A percentile compares a stretch with the other conserved stretches of the same genome.
Conservation (phyloP, 192 early-diverging fungal genomes). For the Coemansia asiatica region DNA sequence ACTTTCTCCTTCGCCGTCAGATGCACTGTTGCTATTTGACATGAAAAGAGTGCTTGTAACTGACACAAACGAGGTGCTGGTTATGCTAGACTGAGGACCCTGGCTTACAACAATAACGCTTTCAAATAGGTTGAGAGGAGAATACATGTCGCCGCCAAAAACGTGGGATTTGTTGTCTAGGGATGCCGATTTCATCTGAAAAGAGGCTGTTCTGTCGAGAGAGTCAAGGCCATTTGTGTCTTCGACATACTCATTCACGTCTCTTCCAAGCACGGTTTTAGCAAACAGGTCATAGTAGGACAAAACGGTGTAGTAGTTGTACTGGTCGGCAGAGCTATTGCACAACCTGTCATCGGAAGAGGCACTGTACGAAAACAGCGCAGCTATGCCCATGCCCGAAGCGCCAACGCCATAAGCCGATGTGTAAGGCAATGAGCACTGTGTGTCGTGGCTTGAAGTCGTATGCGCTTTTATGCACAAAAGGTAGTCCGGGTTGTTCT, state of each 20-base stretch:
- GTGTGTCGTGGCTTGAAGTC: not conserved
- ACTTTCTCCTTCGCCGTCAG: not conserved
- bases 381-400: conserved; percentile 9
- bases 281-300: conserved; percentile 37
- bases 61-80: not conserved
- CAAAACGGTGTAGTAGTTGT: conserved; percentile 33
- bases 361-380: conserved; percentile 35
- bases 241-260: conserved; percentile 19
- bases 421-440: conserved; percentile 33
- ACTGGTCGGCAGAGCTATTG: not conserved
- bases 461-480: conserved; percentile 6
- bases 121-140: not conserved
- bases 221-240: not conserved
- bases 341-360: conserved; percentile 18
- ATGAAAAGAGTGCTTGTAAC: not conserved
- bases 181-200: conserved; percentile 17
- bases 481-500: conserved; percentile 9
- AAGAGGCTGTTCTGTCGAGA: conserved; percentile 2
- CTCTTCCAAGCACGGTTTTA: conserved; percentile 11
- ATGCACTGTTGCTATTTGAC: not conserved
- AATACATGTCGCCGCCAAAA: conserved; percentile 19
- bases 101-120: not conserved
- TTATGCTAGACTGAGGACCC: not conserved
- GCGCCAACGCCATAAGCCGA: conserved; percentile 21
- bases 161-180: not conserved